Evolutionary conservation across 345 rosid species (phyloP).

Genomic region (Laguncularia racemosa): DNA sequence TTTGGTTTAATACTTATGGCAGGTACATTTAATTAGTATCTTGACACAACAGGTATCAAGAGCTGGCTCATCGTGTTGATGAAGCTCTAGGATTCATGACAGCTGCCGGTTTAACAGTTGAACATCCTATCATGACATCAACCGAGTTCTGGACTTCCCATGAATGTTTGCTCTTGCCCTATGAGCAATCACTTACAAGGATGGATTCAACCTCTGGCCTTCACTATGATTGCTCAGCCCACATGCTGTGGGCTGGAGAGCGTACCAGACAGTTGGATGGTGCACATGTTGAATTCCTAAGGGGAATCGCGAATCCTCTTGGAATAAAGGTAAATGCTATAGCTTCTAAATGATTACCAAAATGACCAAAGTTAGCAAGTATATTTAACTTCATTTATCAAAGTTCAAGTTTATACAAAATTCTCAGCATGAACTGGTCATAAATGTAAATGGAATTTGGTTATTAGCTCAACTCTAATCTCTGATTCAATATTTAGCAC

Average conservation of each 20-base stretch:
- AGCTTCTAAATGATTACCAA: too few relatives aligned
- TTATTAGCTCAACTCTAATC: background rate
- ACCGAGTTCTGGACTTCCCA: conserved; percentile 81
- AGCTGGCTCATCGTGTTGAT: conserved; percentile 62
- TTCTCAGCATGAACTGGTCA: too few relatives aligned
- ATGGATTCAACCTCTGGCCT: conserved; percentile 68
- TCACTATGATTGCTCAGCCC: conserved; percentile 70
- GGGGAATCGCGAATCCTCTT: conserved; percentile 71
- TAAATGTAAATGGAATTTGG: too few relatives aligned
- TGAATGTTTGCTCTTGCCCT: conserved; percentile 67
- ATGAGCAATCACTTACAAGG: conserved; percentile 65
- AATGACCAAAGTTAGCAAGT: too few relatives aligned
- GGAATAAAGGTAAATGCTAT: conserved; percentile 51
- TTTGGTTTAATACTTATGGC: too few relatives aligned
- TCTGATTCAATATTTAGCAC: background rate
- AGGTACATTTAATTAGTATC: too few relatives aligned
- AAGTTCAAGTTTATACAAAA: too few relatives aligned
- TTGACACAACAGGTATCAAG: conserved; percentile 42
- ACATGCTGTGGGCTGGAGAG: conserved; percentile 72
- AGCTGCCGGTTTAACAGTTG: conserved; percentile 69
- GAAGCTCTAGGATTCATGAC: conserved; percentile 79
- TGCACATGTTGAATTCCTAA: conserved; percentile 68
- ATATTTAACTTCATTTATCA: too few relatives aligned
- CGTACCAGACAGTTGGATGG: conserved; percentile 76
- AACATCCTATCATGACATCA: conserved; percentile 67